These are phyloP conservation scores for Aureococcus anophagefferens DNA, from an alignment of 108 stramenopile genomes.

Conservation along the genomic window DNA sequence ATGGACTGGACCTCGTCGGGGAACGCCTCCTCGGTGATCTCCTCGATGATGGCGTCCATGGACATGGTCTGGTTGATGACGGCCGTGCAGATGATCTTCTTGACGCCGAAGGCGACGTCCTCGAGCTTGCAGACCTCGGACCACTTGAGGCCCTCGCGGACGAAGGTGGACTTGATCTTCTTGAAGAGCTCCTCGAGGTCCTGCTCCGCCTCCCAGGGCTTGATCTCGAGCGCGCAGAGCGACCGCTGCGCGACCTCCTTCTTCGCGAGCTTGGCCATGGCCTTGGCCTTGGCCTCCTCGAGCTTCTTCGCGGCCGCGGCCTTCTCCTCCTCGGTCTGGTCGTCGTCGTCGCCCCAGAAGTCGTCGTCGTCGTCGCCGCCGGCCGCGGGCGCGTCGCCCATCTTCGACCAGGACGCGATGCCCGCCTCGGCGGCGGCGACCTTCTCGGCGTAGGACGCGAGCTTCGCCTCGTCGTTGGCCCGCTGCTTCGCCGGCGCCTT, in stretches of 20 bases:
- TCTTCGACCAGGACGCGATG: conserved; percentile 49
- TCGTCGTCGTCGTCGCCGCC: neutral
- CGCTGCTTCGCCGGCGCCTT: conserved; percentile 61
- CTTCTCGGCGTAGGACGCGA: conserved; percentile 60
- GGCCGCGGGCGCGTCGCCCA: neutral
- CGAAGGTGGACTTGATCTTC: conserved; percentile 31
- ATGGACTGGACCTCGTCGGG: conserved; percentile 49
- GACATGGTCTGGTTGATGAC: conserved; percentile 32
- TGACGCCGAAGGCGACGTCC: conserved; percentile 48
- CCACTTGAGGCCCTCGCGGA: conserved; percentile 42
- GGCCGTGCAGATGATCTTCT: conserved; percentile 45
- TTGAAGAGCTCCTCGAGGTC: conserved; percentile 46
- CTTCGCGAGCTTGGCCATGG: conserved; percentile 24
- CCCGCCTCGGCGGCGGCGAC: conserved; percentile 60
- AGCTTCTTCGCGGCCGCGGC: neutral
- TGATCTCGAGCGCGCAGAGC: conserved; percentile 44
- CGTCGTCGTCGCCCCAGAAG: neutral
- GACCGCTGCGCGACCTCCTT: conserved; percentile 39
- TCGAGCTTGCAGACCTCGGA: conserved; percentile 41
- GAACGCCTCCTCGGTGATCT: conserved; percentile 29
- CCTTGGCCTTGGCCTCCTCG: conserved; percentile 19
- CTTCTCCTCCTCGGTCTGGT: neutral
- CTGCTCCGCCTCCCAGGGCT: conserved; percentile 47
- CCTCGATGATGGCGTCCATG: conserved; percentile 36
- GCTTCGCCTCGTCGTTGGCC: conserved; percentile 51